These are phyloP conservation scores for Citrus glauca DNA, from an alignment of 345 rosid species.

Conservation along the genomic window DNA sequence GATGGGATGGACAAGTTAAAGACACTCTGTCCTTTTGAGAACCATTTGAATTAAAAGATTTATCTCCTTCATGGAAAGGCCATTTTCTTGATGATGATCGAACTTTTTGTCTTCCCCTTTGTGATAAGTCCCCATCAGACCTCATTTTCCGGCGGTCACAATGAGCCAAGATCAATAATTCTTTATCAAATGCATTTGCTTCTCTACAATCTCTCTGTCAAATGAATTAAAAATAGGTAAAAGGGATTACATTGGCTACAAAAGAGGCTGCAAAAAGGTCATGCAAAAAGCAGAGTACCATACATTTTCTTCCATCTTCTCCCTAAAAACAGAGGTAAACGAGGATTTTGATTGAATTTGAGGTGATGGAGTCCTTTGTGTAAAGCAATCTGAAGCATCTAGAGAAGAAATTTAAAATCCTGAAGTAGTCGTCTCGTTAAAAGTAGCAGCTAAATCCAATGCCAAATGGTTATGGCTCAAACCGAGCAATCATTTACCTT, in stretches of 20 bases:
- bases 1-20: slow-evolving; percentile 24
- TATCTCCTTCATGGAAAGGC: slow-evolving; percentile 23
- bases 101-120: slow-evolving; percentile 18
- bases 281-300: slow-evolving; percentile 17
- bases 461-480: neutral
- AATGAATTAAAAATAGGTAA: slow-evolving; percentile 14
- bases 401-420: slow-evolving; percentile 20
- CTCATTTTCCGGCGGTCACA: slow-evolving; percentile 27
- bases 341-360: slow-evolving; percentile 36
- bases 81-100: slow-evolving; percentile 32
- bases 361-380: slow-evolving; percentile 26
- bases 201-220: slow-evolving; percentile 43
- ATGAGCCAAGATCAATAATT: slow-evolving; percentile 25
- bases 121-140: slow-evolving; percentile 22
- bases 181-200: slow-evolving; percentile 34
- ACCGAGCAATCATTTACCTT: neutral
- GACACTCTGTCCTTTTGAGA: slow-evolving; percentile 22
- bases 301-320: slow-evolving; percentile 56
- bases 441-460: neutral
- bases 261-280: slow-evolving; percentile 11
- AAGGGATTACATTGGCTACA: neutral
- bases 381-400: slow-evolving; percentile 42
- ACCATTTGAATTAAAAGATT: slow-evolving; percentile 12
- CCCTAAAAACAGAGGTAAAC: slow-evolving; percentile 36
- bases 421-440: slow-evolving; percentile 1